These are phyloP conservation scores for Acorus calamus DNA, from an alignment of 106 monocot species.

Conservation along the genomic window DNA sequence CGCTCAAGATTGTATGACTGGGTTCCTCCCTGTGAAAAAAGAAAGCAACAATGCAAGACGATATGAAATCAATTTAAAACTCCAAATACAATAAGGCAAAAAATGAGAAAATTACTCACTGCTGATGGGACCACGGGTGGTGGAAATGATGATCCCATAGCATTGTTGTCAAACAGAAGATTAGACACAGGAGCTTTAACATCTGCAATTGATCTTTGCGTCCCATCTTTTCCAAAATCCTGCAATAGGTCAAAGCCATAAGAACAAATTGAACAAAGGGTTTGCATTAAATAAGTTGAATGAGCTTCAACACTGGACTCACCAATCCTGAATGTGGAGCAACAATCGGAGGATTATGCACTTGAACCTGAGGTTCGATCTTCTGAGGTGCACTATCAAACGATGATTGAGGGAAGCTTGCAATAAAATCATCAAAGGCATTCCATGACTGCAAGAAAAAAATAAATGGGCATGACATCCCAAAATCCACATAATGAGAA, in stretches of 20 bases:
- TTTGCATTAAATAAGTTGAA: background rate
- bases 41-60: too few relatives aligned
- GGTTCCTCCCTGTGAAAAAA: slow-evolving; percentile 27
- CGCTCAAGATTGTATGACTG: slow-evolving; percentile 11
- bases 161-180: background rate
- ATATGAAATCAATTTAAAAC: too few relatives aligned
- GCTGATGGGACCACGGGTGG: slow-evolving; percentile 6
- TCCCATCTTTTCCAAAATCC: slow-evolving; percentile 19
- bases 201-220: slow-evolving; percentile 5
- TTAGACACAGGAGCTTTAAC: slow-evolving; percentile 7
- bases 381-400: slow-evolving; percentile 9
- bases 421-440: slow-evolving; percentile 35
- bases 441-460: slow-evolving; percentile 32
- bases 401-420: slow-evolving; percentile 10
- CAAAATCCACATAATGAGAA: background rate
- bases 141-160: slow-evolving; percentile 4
- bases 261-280: too few relatives aligned
- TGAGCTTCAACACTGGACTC: slow-evolving; percentile 13
- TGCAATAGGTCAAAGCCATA: slow-evolving; percentile 5
- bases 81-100: background rate
- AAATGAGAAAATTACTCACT: slow-evolving; percentile 16
- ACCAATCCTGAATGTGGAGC: slow-evolving; percentile 11
- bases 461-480: background rate
- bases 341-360: slow-evolving; percentile 9
- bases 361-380: slow-evolving; percentile 7